Conservation (phyloP, 169 alveolate genomes). For the Fabrea salina region DNA sequence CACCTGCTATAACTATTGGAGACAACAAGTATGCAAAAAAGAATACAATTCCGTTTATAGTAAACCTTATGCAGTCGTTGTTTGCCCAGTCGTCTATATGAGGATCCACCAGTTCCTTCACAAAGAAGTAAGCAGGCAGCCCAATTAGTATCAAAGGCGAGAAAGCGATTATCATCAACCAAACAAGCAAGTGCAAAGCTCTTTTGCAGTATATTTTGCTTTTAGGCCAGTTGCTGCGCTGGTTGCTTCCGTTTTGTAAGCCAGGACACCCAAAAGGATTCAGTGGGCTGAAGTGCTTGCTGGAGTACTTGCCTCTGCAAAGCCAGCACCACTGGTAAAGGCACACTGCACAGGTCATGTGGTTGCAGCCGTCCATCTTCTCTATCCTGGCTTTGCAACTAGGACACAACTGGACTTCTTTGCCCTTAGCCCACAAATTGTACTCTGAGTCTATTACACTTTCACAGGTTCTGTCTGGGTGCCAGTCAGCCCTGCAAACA, state of each 20-base stretch:
- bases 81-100: too few relatives aligned
- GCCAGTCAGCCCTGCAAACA: conserved; percentile 38
- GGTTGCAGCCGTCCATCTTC: conserved; percentile 69
- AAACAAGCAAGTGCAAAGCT: background rate
- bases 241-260: background rate
- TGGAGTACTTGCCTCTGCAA: conserved; percentile 33
- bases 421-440: conserved; percentile 45
- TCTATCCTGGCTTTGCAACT: conserved; percentile 52
- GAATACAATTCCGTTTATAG: too few relatives aligned
- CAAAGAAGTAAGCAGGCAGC: too few relatives aligned
- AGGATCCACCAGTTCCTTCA: too few relatives aligned
- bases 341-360: conserved; percentile 69
- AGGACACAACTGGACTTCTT: conserved; percentile 54
- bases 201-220: background rate
- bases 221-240: background rate
- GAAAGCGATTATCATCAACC: background rate
- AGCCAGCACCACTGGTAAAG: conserved; percentile 70
- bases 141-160: background rate
- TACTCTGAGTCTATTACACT: conserved; percentile 8
- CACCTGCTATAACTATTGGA: too few relatives aligned
- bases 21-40: too few relatives aligned
- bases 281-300: background rate
- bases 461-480: conserved; percentile 34
- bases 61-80: too few relatives aligned
- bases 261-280: conserved; percentile 37